Conservation (phyloP, 768 basidiomycete species). For the Tylopilus subfusipes region DNA sequence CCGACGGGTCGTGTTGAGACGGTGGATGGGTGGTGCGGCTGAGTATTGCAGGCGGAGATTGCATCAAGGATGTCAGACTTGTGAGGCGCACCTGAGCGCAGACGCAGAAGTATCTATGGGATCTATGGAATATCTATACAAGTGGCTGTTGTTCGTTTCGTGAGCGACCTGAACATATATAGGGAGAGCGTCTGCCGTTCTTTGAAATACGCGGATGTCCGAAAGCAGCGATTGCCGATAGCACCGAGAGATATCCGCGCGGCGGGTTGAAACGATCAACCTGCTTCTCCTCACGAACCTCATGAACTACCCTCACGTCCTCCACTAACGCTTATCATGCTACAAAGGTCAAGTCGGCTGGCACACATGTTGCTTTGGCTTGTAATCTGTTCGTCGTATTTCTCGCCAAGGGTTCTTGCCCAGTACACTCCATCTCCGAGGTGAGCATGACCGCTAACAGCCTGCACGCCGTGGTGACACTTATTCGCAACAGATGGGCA, state of each 20-base stretch:
- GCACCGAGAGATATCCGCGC: constrained; percentile 2
- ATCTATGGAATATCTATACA: background rate
- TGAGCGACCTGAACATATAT: no score
- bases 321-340: constrained; percentile 7
- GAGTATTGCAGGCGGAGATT: constrained; percentile 20
- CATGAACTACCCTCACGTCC: constrained; percentile 19
- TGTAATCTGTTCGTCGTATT: constrained; percentile 10
- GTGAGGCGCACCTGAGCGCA: constrained; percentile 10
- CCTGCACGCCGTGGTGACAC: background rate
- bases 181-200: no score
- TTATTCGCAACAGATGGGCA: constrained; percentile 66
- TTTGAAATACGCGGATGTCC: constrained; percentile 2
- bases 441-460: constrained; percentile 3
- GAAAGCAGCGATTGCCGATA: constrained; percentile 7
- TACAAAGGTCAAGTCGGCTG: background rate
- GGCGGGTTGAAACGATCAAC: background rate
- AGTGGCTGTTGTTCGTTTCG: no score
- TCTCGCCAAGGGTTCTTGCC: constrained; percentile 16
- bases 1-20: constrained; percentile 13
- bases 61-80: constrained; percentile 22
- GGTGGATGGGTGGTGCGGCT: constrained; percentile 22
- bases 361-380: constrained; percentile 10
- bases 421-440: constrained; percentile 27
- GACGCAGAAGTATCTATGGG: background rate
- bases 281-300: constrained; percentile 4